Evolutionary conservation across 1,284 basidiomycete genomes (phyloP), one percentile per base, ranked within the genome.

Genomic region (Puccinia coronata): DNA sequence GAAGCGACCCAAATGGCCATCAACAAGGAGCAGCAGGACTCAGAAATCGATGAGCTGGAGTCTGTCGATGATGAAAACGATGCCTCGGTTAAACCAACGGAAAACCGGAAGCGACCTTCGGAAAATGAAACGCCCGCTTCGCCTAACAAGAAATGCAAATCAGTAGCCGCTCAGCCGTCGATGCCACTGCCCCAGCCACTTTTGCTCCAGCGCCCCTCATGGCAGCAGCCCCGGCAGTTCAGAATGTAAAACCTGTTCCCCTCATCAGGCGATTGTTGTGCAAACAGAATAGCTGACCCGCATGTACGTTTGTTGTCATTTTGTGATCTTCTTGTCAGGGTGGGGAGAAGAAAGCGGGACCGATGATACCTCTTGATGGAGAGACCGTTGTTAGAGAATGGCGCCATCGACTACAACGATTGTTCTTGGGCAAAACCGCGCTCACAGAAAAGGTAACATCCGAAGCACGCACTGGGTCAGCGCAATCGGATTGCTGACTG

Each of bases 361-460:
- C 65, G n/a, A 25, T 34, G 25, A 36, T 41, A 25, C 53, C 59
- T 59, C 49, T 72, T 47, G 74, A 78, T 53, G 81, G 81, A 14
- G 57, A 70, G 31, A 36, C 61, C 20, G 49, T 76, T 34, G 77
- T 80, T 9, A 65, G 71, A 18, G 92, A 92, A 80, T 96, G 94
- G 94, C 89, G 94, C 84, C 93, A 96, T 87, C 92, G 91, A 87
- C 90, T 96, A 8, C 95, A 97, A 87, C 92, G 94, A 84, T 92
- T 91, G 0, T 96, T 97, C 89, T 88, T 97, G 78, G 89, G 89
- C 83, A 91, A 89, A 88, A 87, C 82, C 83, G 86, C 61, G 65
- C 86, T 82, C 82, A 85, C 80, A 74, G 85, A 82, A 82, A 86
- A 84, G 79, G 87, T 87, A 61, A 57, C n/a, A 16, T 49, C n/a